Percentiles rank a stretch among this genome's conserved stretches.
phyloP scores from a whole-genome alignment of 345 rosid genomes.

The Acer negundo region DNA sequence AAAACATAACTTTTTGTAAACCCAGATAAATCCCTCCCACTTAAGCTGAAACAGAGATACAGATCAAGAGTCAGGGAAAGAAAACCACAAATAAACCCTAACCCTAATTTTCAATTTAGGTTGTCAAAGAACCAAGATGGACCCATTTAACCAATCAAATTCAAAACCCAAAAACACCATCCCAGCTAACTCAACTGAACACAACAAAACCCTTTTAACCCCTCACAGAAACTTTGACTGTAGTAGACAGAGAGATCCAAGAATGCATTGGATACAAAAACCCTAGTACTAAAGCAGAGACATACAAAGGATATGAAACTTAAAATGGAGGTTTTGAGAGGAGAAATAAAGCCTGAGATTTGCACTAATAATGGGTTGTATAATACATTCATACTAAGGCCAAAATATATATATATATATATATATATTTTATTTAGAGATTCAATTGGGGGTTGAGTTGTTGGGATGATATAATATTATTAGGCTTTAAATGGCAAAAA shows the following conservation, averaged over 20 bases:
- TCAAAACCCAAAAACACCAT: background rate
- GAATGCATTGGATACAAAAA: background rate
- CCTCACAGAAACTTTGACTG: background rate
- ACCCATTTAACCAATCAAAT: constrained; percentile 11
- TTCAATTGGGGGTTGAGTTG: background rate
- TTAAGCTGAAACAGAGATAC: background rate
- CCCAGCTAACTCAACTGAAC: background rate
- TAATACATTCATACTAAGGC: background rate
- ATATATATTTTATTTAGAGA: background rate
- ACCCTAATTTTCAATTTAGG: background rate
- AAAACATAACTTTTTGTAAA: background rate
- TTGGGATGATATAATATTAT: constrained; percentile 5
- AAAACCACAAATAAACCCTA: constrained; percentile 4
- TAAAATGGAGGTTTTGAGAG: background rate
- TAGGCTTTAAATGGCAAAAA: background rate
- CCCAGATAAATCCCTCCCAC: background rate
- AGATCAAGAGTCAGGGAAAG: background rate
- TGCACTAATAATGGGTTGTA: constrained; percentile 7
- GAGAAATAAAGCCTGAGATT: background rate
- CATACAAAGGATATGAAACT: constrained; percentile 5
- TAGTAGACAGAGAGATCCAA: constrained; percentile 8
- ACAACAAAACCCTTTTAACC: background rate
- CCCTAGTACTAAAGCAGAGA: background rate
- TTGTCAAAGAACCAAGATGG: background rate
- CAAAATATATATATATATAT: no score